These are phyloP conservation scores for Corymbia maculata DNA, from an alignment of 345 rosid species.

Conservation along the genomic window DNA sequence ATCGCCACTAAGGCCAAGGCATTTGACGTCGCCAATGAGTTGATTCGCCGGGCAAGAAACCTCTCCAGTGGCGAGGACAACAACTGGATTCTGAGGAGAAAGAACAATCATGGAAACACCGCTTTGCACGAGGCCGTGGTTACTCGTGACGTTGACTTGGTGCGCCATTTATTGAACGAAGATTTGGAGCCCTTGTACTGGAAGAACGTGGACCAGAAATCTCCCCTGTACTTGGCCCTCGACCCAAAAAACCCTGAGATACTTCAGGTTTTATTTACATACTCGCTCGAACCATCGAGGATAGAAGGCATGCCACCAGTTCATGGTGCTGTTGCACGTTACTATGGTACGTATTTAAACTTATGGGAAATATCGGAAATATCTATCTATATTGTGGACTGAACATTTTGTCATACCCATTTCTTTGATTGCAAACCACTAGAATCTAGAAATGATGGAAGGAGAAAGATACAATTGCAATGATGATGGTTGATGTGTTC, in stretches of 20 bases:
- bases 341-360: background rate
- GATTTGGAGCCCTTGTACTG: background rate
- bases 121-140: too few species aligned
- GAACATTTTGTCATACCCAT: too few species aligned
- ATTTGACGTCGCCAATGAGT: fast-evolving
- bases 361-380: background rate
- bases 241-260: fast-evolving
- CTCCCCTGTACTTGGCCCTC: background rate
- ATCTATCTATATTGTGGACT: background rate
- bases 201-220: background rate
- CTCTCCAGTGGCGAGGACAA: fast-evolving
- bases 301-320: background rate
- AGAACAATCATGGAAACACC: too few species aligned
- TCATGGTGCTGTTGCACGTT: background rate
- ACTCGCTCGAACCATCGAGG: background rate
- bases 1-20: too few species aligned
- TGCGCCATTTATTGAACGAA: background rate
- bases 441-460: too few species aligned
- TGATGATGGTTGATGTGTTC: too few species aligned
- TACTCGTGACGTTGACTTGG: fast-evolving
- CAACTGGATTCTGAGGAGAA: fast-evolving
- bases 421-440: too few species aligned
- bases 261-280: background rate
- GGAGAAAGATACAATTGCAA: too few species aligned
- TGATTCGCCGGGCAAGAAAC: too few species aligned